A percentile compares a stretch with the other conserved stretches of the same genome.
Evolutionary conservation across 2,329 filamentous ascomycete species (phyloP).

Genomic region (Phaeosphaeriaceae sp.): DNA sequence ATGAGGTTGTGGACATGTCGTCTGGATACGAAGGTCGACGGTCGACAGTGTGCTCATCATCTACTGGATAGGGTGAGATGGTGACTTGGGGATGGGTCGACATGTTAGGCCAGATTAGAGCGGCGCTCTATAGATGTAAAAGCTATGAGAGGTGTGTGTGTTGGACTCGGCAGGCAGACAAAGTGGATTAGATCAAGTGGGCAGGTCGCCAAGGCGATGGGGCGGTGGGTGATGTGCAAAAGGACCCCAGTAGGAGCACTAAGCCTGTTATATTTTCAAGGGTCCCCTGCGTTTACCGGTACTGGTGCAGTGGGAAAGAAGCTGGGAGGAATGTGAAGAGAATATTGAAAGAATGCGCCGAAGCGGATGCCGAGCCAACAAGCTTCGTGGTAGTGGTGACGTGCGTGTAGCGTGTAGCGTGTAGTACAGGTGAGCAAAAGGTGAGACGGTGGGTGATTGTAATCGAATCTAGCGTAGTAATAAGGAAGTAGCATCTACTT

Average conservation of each 20-base stretch:
- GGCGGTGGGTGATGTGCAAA: constrained; percentile 26
- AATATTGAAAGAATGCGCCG: constrained; percentile 14
- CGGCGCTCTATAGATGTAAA: constrained; percentile 20
- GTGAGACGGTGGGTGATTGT: too few relatives aligned
- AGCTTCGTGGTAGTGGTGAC: constrained; percentile 17
- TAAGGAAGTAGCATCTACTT: neutral
- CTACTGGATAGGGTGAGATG: constrained; percentile 35
- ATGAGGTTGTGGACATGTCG: constrained; percentile 49
- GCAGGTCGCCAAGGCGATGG: constrained; percentile 28
- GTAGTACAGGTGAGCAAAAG: too few relatives aligned
- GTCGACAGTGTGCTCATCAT: constrained; percentile 25
- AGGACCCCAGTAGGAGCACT: constrained; percentile 28
- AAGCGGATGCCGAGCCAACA: constrained; percentile 9
- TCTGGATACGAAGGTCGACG: constrained; percentile 38
- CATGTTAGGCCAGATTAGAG: constrained; percentile 20
- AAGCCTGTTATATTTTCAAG: constrained; percentile 20
- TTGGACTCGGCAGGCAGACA: constrained; percentile 23
- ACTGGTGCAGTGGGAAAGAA: constrained; percentile 8
- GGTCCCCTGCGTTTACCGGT: constrained; percentile 28
- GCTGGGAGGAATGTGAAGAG: constrained; percentile 18
- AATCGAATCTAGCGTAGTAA: neutral
- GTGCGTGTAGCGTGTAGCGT: too few relatives aligned
- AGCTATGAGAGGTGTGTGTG: constrained; percentile 12
- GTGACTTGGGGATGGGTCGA: constrained; percentile 25
- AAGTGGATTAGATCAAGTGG: constrained; percentile 30